Base-by-base conservation (phyloP, 2,329 filamentous ascomycete species). In the Ascochyta koolunga region DNA sequence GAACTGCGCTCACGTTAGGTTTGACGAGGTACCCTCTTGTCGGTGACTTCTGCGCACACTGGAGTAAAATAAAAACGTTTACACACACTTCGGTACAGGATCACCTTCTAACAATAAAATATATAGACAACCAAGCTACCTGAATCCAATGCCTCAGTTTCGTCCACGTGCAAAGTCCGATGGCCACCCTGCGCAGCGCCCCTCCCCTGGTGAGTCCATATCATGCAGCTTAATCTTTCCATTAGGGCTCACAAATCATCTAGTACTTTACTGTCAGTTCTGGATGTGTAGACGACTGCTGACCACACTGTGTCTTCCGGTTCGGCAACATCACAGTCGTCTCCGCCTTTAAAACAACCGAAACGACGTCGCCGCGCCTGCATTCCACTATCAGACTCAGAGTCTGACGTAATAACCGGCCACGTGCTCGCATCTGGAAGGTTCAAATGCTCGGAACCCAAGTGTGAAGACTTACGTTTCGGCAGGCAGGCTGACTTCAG, bases 401-500 rank as follows among this genome's bases (percentile, higher is more conserved):
- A 40, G 1, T 24, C 42, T 3, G 63, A 62, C 22, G 49, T 40
- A 0, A 24, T 60, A 2, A 67, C 69, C 11, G 70, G 68, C n/a
- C 53, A 65, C 35, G 62, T 72, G 9, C 64, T 69, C 3, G 42
- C 47, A 2, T 46, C 58, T 32, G 62, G 65, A 1, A 65, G 60
- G 19, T 70, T 72, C 51, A 55, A 56, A n/a, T 73, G 71, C 43
- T 27, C 61, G 2, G 43, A 62, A 2, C 8, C 53, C 8, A 21
- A 41, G 0, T 73, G 71, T 37, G 21, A 38, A 5, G 54, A 58
- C 11, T 29, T 63, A 3, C 59, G 45, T 1, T 74, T 73, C 31
- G 65, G 65, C 7, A 63, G 71, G 2, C 64, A 67, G 13, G 71
- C 71, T 1, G 71, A 74, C 40, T 62, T 74, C 18, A 63, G 68